Evolutionary conservation across 257 asterid species (phyloP).

Genomic region (Solanum sparsipilum): DNA sequence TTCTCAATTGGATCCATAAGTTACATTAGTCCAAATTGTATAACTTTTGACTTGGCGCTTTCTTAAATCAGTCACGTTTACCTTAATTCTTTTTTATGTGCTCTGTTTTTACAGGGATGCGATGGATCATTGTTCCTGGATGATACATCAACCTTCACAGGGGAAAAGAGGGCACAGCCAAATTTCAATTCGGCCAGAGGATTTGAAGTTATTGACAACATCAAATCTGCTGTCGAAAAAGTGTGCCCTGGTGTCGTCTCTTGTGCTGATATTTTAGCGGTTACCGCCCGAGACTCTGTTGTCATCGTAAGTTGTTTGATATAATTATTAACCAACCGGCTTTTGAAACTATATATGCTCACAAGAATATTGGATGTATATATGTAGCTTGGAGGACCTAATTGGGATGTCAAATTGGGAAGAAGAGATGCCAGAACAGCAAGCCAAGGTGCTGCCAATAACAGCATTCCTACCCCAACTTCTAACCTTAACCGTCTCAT

Average conservation of each 20-base stretch:
- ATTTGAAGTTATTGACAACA: conserved; percentile 62
- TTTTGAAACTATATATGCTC: no score
- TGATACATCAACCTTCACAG: conserved; percentile 64
- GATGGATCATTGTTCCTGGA: conserved; percentile 85
- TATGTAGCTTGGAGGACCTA: conserved; percentile 65
- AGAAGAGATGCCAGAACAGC: conserved; percentile 80
- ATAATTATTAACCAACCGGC: no score
- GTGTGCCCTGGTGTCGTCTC: conserved; percentile 65
- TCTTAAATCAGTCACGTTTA: background rate
- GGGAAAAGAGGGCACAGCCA: conserved; percentile 67
- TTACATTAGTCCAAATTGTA: background rate
- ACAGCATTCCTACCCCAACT: conserved; percentile 76
- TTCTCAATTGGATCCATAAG: background rate
- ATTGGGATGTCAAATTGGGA: conserved; percentile 67
- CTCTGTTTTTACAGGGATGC: conserved; percentile 47
- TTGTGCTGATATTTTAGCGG: conserved; percentile 69
- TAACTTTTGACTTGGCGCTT: background rate
- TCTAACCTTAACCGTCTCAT: conserved; percentile 56
- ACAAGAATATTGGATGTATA: background rate
- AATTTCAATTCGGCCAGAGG: conserved; percentile 68
- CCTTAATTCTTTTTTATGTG: background rate
- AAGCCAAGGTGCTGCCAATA: conserved; percentile 67
- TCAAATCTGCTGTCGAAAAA: conserved; percentile 66
- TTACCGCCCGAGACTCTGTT: conserved; percentile 77
- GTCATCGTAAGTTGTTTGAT: conserved; percentile 24